A percentile compares a stretch with the other conserved stretches of the same genome.
These are phyloP conservation scores for Cyphellophora europaea DNA, from an alignment of 2,329 filamentous ascomycete genomes.

Conservation along the genomic window DNA sequence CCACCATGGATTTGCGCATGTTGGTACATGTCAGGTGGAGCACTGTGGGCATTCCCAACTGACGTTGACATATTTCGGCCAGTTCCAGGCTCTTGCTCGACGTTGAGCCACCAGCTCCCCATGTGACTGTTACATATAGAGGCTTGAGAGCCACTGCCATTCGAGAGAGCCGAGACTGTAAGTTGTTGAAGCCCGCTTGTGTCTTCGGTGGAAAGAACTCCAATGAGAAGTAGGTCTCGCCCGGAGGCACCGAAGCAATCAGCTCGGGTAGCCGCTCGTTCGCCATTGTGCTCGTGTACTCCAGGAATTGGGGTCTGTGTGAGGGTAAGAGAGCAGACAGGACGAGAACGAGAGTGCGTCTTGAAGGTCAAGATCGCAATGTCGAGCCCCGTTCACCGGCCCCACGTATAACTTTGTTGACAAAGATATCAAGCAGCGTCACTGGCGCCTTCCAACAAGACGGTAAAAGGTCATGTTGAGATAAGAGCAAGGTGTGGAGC, in stretches of 20 bases:
- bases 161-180: constrained; percentile 83
- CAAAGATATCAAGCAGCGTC: too few species aligned
- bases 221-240: constrained; percentile 83
- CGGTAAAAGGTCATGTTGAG: too few species aligned
- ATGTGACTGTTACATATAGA: constrained; percentile 93
- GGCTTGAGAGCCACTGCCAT: constrained; percentile 89
- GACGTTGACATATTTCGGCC: constrained; percentile 87
- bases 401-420: too few species aligned
- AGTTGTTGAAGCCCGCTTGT: constrained; percentile 86
- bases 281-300: constrained; percentile 12
- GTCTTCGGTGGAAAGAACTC: constrained; percentile 99
- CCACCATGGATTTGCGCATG: constrained; percentile 79
- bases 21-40: constrained; percentile 96
- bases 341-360: not conserved
- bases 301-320: too few species aligned
- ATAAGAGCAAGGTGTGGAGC: too few species aligned
- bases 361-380: too few species aligned
- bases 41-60: constrained; percentile 86
- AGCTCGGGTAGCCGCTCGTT: constrained; percentile 18
- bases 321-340: not conserved
- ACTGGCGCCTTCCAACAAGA: too few species aligned
- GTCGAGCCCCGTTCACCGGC: too few species aligned
- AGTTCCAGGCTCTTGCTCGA: constrained; percentile 85
- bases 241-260: constrained; percentile 55
- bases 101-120: constrained; percentile 92